These are phyloP conservation scores for Sporothrix pseudoabietina DNA, from an alignment of 2,329 filamentous ascomycete species.

Conservation along the genomic window DNA sequence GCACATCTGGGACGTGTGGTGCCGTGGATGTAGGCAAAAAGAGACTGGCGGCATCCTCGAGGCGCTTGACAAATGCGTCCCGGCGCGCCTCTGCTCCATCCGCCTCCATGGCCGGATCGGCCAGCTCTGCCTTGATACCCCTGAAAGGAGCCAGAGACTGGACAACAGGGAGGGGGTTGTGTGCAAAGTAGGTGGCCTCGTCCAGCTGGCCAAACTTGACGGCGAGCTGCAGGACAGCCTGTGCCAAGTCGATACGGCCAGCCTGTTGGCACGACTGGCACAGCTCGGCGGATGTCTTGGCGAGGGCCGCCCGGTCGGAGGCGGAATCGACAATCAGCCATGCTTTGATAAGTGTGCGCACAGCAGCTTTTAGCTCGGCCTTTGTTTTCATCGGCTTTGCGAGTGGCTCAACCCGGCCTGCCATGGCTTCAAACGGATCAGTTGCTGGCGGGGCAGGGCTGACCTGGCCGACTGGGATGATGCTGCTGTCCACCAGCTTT, in stretches of 20 bases:
- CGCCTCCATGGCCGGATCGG: not conserved
- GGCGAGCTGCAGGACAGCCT: slow-evolving; percentile 39
- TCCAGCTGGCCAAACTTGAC: slow-evolving; percentile 39
- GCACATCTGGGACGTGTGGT: not conserved
- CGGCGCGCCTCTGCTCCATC: not conserved
- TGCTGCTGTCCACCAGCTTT: not conserved
- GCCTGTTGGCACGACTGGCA: slow-evolving; percentile 41
- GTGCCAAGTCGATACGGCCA: slow-evolving; percentile 41
- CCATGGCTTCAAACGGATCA: not conserved
- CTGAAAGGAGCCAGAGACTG: slow-evolving; percentile 34
- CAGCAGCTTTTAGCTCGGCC: not conserved
- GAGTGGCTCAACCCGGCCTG: not conserved
- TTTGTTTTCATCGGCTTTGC: not conserved
- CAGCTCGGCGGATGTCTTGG: slow-evolving; percentile 39
- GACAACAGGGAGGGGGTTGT: slow-evolving; percentile 44
- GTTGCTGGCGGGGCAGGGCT: not conserved
- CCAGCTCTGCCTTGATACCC: not conserved
- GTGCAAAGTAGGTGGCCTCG: slow-evolving; percentile 43
- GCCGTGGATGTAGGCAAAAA: slow-evolving; percentile 26
- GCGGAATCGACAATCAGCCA: not conserved
- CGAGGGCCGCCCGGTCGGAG: not conserved
- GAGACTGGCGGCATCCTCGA: slow-evolving; percentile 25
- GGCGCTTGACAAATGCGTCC: slow-evolving; percentile 6
- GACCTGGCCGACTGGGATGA: not conserved
- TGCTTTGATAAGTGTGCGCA: not conserved